phyloP scores from a whole-genome alignment of 805 yeast genomes.

The Wickerhamiella brachini region DNA sequence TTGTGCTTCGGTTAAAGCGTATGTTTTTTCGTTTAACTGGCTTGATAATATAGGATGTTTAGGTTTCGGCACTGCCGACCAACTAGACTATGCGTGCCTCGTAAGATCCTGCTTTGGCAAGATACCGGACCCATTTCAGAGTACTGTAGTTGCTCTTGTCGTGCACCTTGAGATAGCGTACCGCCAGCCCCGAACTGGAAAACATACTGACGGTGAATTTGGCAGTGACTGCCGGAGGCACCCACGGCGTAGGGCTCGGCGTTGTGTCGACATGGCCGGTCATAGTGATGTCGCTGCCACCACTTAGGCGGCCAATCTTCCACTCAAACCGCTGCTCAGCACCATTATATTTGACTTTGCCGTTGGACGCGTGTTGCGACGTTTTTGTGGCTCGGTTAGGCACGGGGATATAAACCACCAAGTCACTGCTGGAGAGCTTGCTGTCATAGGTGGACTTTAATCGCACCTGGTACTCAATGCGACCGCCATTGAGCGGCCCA shows the following conservation, averaged over 20 bases:
- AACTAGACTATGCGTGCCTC: constrained; percentile 44
- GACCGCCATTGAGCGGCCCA: constrained; percentile 27
- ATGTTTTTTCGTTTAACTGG: no score
- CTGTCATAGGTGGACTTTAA: constrained; percentile 43
- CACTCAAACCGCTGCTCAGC: constrained; percentile 54
- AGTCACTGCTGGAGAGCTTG: constrained; percentile 48
- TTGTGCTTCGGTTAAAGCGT: no score
- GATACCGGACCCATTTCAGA: constrained; percentile 78
- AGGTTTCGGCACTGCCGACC: no score
- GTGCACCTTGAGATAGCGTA: constrained; percentile 53
- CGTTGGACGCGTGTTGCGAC: constrained; percentile 34
- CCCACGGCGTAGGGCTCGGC: constrained; percentile 32
- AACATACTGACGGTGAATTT: constrained; percentile 60
- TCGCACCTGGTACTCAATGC: constrained; percentile 43
- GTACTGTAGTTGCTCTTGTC: constrained; percentile 51
- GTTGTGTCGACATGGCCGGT: constrained; percentile 38
- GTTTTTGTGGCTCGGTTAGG: constrained; percentile 47
- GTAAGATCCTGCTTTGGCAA: constrained; percentile 62
- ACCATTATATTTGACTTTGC: constrained; percentile 55
- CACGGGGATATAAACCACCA: constrained; percentile 51
- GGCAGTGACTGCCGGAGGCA: constrained; percentile 62
- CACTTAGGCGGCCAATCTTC: constrained; percentile 56
- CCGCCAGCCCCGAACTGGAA: constrained; percentile 62
- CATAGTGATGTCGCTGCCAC: constrained; percentile 49
- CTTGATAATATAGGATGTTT: no score